Percentiles rank a stretch among this genome's conserved stretches.
Evolutionary conservation across 805 yeast genomes (phyloP).

Genomic region (Saccharomycopsis oosterbeekiorum): DNA sequence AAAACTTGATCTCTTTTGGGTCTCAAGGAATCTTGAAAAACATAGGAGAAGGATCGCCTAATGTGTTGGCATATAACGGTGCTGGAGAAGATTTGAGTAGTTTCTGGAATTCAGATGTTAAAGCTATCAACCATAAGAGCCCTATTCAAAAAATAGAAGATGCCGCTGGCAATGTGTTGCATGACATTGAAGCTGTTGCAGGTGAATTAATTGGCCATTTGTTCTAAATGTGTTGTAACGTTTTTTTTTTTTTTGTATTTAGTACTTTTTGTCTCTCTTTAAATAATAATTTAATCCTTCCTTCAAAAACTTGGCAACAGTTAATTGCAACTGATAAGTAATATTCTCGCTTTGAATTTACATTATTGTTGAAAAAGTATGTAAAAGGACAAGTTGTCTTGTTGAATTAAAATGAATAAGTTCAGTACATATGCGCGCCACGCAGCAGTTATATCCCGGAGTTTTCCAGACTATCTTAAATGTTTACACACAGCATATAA

Average conservation of each 20-base stretch:
- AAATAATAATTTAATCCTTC: too few relatives aligned
- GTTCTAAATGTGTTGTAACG: not conserved
- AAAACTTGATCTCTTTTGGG: slow-evolving; percentile 60
- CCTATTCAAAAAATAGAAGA: not conserved
- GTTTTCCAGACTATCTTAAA: too few relatives aligned
- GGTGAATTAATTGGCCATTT: not conserved
- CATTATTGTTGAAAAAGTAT: too few relatives aligned
- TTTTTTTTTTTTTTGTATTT: too few relatives aligned
- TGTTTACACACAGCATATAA: too few relatives aligned
- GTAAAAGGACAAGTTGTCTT: too few relatives aligned
- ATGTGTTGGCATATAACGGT: slow-evolving; percentile 69
- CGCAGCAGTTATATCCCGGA: too few relatives aligned
- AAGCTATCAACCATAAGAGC: not conserved
- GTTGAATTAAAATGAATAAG: too few relatives aligned
- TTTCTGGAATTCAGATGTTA: slow-evolving; percentile 38
- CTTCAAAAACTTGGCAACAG: too few relatives aligned
- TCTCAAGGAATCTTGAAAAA: slow-evolving; percentile 50
- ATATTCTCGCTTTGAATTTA: too few relatives aligned
- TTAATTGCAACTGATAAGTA: too few relatives aligned
- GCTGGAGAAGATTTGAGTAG: slow-evolving; percentile 60
- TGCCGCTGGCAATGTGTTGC: not conserved
- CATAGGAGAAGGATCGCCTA: slow-evolving; percentile 66
- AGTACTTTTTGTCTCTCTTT: not conserved
- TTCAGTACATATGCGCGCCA: too few relatives aligned
- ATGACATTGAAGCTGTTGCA: not conserved